Base-by-base conservation (phyloP, 371 early-diverging fungal species). In the Lichtheimia hyalospora region DNA sequence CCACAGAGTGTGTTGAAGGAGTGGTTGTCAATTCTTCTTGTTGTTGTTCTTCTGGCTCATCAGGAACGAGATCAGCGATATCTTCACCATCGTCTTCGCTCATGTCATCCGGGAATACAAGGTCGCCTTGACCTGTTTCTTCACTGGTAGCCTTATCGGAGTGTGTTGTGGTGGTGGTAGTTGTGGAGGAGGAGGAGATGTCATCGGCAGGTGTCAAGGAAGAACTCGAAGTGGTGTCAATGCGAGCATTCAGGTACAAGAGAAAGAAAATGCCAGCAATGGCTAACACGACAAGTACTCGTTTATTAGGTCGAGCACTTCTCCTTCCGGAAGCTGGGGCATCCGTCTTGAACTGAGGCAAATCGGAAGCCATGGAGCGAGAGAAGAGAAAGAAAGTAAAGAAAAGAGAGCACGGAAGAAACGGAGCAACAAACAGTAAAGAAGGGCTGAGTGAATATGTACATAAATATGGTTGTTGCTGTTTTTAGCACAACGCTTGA, bases 261-360 rank as follows among this genome's bases (percentile, higher is more conserved):
- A 62, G 16, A 40, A 62, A 62, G 20, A 41, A 57, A 40, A 62
- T 21, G 27, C 57, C 62, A 34, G 41, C 41, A n/a, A 57, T 21
- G 23, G 62, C 57, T 13, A 54, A 34, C 3, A 27, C 56, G 8
- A 51, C 23, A 4, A 62, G 15, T 2, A 56, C 27, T 20, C 62
- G 59, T 24, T 62, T 64, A 43, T 62, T 64, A 7, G 63, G 52
- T 18, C 63, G 46, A 46, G 46, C n/a, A 21, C 18, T n/a, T 46
- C 46, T 14, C 7, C 63, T 49, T 43, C 61, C 57, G 18, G 49
- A 46, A 28, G 52, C 44, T n/a, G 43, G 28, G 24, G 62, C 40
- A 34, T 69, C 69, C 8, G 63, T 43, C 49, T 65, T 65, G 25
- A 57, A 65, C 53, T 64, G 58, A 15, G 69, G 66, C 16, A 65